Base-by-base conservation (phyloP, 495 filamentous ascomycete genomes). In the Aspergillus nanangensis region DNA sequence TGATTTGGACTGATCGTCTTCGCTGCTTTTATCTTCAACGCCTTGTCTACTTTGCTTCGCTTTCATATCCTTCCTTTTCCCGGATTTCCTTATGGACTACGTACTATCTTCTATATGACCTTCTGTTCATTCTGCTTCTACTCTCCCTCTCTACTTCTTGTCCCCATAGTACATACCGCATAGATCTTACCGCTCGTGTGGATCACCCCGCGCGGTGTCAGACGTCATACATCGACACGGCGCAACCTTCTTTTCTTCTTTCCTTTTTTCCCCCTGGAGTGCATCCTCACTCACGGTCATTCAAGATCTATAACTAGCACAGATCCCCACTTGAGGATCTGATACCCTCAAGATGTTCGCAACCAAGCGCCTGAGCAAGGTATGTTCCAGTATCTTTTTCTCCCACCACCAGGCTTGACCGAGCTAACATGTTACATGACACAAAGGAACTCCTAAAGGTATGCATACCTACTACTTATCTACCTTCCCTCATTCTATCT, bases 311-410 rank as follows among this genome's bases (percentile, higher is more conserved):
- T n/a, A n/a, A n/a, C n/a, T n/a, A n/a, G n/a, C n/a, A n/a, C n/a
- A n/a, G n/a, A n/a, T n/a, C n/a, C n/a, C n/a, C n/a, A n/a, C n/a
- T n/a, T n/a, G 21, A 29, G 17, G 27, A 38, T 46, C 17, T 22
- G 34, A 17, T 45, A 17, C 36, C 20, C 20, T 22, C 53, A 55
- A 34, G 7, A 71, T 71, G 65, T 78, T 78, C 40, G 72, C 73
- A 3, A 56, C 45, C 18, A 75, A 72, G 57, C 71, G 74, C 15
- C 45, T 78, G 47, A 60, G 72, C 60, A 78, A 76, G 62, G 74
- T 75, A 58, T 33, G 47, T 31, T 9, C 11, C 17, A n/a, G n/a
- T n/a, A 15, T 23, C 18, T 15, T 19, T 5, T 24, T 35, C 20
- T 29, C 25, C 38, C 21, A 19, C 5, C 1, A 8, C 14, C 13